Evolutionary conservation across 2,329 filamentous ascomycete species (phyloP).

Genomic region (Arthrobotrys sphaeroides): DNA sequence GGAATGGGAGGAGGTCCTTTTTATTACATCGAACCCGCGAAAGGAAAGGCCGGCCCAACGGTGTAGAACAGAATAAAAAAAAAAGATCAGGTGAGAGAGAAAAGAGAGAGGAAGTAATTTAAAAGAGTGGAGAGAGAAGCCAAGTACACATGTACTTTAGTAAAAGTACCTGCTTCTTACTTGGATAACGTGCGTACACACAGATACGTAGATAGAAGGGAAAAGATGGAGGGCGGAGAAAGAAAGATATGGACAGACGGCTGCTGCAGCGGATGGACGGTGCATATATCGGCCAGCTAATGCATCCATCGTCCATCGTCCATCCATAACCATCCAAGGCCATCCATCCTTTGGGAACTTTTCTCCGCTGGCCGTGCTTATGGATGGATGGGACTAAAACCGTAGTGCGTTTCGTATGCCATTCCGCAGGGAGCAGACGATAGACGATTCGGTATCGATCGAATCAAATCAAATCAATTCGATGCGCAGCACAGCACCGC

Average conservation of each 20-base stretch:
- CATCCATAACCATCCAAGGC: too few relatives aligned
- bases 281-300: slow-evolving; percentile 52
- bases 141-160: too few relatives aligned
- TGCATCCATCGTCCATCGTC: too few relatives aligned
- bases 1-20: not conserved
- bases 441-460: not conserved
- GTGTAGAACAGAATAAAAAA: not conserved
- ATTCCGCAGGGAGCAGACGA: slow-evolving; percentile 27
- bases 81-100: not conserved
- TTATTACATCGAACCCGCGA: not conserved
- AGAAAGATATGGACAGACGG: slow-evolving; percentile 14
- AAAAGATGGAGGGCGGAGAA: slow-evolving; percentile 12
- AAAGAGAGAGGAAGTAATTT: slow-evolving; percentile 7
- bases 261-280: slow-evolving; percentile 32
- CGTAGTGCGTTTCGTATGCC: too few relatives aligned
- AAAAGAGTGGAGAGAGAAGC: not conserved
- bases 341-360: slow-evolving; percentile 19
- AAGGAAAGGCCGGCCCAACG: not conserved
- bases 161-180: too few relatives aligned
- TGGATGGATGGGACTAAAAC: too few relatives aligned
- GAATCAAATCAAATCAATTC: slow-evolving; percentile 2
- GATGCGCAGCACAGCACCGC: too few relatives aligned
- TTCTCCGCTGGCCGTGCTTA: slow-evolving; percentile 5
- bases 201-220: not conserved
- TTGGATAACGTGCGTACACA: too few relatives aligned